A percentile compares a stretch with the other conserved stretches of the same genome.
Conservation (phyloP, 805 yeast species). For the Saccharomycopsis vini region DNA sequence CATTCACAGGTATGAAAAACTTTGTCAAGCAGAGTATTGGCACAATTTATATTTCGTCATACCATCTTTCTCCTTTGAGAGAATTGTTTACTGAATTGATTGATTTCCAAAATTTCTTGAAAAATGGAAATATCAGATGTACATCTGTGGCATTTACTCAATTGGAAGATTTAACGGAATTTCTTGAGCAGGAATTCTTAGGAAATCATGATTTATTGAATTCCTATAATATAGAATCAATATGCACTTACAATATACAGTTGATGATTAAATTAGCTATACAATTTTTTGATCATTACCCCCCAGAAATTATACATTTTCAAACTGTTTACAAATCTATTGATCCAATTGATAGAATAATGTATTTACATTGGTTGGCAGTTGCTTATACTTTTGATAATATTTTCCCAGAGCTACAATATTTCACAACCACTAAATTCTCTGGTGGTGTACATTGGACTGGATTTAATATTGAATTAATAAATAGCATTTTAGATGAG, state of each 20-base stretch:
- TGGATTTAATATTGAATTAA: constrained; percentile 6
- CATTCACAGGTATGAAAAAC: constrained; percentile 1
- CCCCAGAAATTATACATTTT: constrained; percentile 8
- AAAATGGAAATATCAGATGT: background rate
- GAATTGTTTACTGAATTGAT: constrained; percentile 11
- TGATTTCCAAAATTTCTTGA: constrained; percentile 1
- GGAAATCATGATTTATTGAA: constrained; percentile 6
- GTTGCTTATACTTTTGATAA: constrained; percentile 12
- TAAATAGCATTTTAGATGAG: constrained; percentile 10
- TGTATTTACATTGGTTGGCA: constrained; percentile 15
- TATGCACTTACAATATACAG: constrained; percentile 6
- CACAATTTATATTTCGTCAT: constrained; percentile 8
- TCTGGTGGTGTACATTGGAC: constrained; percentile 10
- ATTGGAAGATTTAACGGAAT: constrained; percentile 3
- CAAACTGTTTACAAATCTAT: constrained; percentile 1
- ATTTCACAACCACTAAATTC: constrained; percentile 14
- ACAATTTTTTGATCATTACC: constrained; percentile 9
- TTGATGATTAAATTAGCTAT: constrained; percentile 2
- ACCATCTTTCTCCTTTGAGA: constrained; percentile 2
- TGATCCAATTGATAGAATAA: constrained; percentile 8
- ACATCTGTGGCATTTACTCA: background rate
- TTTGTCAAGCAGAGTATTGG: constrained; percentile 6
- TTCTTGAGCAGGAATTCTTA: constrained; percentile 5
- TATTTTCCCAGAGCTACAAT: constrained; percentile 13
- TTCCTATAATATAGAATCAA: constrained; percentile 2